Conservation (phyloP, 1,284 basidiomycete species). For the Ustilago tritici region DNA sequence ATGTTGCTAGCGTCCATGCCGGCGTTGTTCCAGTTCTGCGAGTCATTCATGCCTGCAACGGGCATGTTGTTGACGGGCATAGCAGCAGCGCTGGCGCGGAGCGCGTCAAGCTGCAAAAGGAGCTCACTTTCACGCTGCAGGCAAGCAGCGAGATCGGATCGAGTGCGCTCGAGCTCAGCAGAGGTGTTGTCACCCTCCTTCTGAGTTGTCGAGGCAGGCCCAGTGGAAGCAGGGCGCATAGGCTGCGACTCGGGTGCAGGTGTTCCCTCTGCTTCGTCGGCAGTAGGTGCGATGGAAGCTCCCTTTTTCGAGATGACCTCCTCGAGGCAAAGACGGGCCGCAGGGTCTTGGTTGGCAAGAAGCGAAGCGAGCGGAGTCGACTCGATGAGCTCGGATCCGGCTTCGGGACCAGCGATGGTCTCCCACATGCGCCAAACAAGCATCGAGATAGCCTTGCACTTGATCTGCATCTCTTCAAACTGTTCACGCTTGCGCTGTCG, state of each 20-base stretch:
- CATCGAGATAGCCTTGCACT: conserved; percentile 70
- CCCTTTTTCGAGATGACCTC: conserved; percentile 57
- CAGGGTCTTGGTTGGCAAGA: conserved; percentile 47
- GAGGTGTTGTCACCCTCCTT: conserved; percentile 7
- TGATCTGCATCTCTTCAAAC: conserved; percentile 89
- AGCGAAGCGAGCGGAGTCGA: conserved; percentile 39
- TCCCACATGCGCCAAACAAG: conserved; percentile 65
- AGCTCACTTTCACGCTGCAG: conserved; percentile 32
- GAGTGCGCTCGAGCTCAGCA: conserved; percentile 46
- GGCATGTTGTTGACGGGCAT: conserved; percentile 9
- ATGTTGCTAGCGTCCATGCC: conserved; percentile 3
- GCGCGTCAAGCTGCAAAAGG: conserved; percentile 28
- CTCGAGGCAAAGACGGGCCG: conserved; percentile 52
- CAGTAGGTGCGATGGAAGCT: conserved; percentile 59
- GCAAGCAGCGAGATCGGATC: conserved; percentile 35
- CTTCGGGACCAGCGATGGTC: conserved; percentile 52
- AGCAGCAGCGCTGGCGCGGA: conserved; percentile 27
- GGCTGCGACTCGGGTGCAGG: conserved; percentile 27
- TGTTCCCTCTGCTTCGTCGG: conserved; percentile 41
- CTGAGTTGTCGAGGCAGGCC: background rate
- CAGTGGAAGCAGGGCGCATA: conserved; percentile 5
- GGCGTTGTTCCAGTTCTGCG: conserved; percentile 15
- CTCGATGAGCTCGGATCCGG: conserved; percentile 30
- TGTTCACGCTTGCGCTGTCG: conserved; percentile 90
- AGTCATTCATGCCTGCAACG: conserved; percentile 11